These are phyloP conservation scores for Penicillium roqueforti DNA, from an alignment of 495 filamentous ascomycete genomes.

Conservation along the genomic window DNA sequence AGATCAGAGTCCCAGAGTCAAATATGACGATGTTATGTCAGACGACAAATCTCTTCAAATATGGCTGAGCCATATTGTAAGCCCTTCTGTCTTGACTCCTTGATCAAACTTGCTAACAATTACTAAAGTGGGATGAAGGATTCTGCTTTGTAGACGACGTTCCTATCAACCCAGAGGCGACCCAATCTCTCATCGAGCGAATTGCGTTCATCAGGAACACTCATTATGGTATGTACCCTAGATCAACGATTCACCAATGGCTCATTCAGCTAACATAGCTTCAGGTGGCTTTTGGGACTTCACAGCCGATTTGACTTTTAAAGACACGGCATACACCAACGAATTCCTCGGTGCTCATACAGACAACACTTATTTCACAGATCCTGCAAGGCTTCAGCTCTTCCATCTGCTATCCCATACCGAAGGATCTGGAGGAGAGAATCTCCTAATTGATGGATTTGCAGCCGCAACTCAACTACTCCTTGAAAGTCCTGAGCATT, in stretches of 20 bases:
- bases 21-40: conserved; percentile 58
- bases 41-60: conserved; percentile 47
- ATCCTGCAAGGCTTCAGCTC: conserved; percentile 82
- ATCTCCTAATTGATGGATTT: conserved; percentile 81
- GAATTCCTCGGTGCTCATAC: conserved; percentile 75
- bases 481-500: conserved; percentile 45
- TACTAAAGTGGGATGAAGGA: conserved; percentile 53
- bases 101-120: not conserved
- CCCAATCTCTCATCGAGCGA: conserved; percentile 64
- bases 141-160: conserved; percentile 67
- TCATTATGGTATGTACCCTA: conserved; percentile 66
- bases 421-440: conserved; percentile 61
- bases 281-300: conserved; percentile 90
- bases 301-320: conserved; percentile 77
- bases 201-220: conserved; percentile 82
- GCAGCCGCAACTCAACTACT: conserved; percentile 56
- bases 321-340: conserved; percentile 91
- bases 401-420: conserved; percentile 84
- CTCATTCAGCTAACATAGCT: conserved; percentile 4
- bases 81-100: conserved; percentile 8
- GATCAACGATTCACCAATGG: not conserved
- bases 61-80: conserved; percentile 59
- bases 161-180: conserved; percentile 63
- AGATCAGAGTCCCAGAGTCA: conserved; percentile 48
- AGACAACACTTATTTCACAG: conserved; percentile 90